Base-by-base conservation (phyloP, 169 alveolate genomes). In the Cryptosporidium muris region DNA sequence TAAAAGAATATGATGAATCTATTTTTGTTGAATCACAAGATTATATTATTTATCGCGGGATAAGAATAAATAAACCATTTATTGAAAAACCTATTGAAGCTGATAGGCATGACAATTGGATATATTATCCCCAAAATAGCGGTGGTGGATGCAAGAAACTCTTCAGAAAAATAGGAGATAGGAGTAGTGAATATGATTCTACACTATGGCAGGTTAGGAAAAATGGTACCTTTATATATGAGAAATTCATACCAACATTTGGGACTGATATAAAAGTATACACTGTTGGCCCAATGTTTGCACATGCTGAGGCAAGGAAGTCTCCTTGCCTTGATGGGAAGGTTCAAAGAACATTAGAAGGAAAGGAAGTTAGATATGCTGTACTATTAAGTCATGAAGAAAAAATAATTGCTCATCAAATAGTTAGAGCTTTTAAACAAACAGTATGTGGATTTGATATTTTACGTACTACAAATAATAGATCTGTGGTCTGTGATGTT, bases 221-320 rank as follows among this genome's bases (percentile, higher is more conserved):
- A 48, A 94, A 95, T 66, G 97, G 96, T n/a, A 90, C 92, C 34
- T 96, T 95, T 89, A 91, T 96, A 11, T 97, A 97, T 89, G 97
- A 95, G 88, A 96, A 95, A 80, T 97, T 97, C 88, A 88, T 98
- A 80, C 94, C 97, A 49, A 96, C 99, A 0, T 96, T 95, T 88
- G 99, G 99, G 14, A 97, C 98, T 62, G 99, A 98, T 82, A 96
- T 98, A 52, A 98, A 98, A 91, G 99, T 96, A 1, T 96, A 97
- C 89, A 95, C 99, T 0, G 99, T 98, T 16, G 99, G 99, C 2
- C 95, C 94, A 25, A 95, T 96, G 90, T 97, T 95, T 89, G 98
- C 98, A 7, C 99, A 98, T 89, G 99, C 99, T 0, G 99, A 98
- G 89, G 99, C 99, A 4, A 90, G 99, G 63, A 98, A 97, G 82